A percentile compares a stretch with the other conserved stretches of the same genome.
These are phyloP conservation scores for Entophlyctis luteolus DNA, from an alignment of 192 early-diverging fungal genomes.

Conservation along the genomic window DNA sequence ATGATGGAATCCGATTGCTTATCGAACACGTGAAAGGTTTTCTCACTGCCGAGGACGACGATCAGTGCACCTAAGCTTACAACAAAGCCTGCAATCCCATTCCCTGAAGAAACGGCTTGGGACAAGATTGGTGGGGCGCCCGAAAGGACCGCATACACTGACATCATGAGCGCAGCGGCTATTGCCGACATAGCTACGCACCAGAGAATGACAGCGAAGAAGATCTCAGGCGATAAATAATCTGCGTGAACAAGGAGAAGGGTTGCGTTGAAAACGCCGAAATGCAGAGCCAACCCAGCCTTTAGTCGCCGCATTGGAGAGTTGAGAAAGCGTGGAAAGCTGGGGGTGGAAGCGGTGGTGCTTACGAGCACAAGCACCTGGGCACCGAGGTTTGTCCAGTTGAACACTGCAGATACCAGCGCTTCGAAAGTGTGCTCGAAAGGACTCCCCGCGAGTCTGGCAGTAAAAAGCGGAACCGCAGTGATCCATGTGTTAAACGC, in stretches of 20 bases:
- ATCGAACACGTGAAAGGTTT: neutral
- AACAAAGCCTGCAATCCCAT: neutral
- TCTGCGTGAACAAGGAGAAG: too few relatives aligned
- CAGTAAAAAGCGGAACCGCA: neutral
- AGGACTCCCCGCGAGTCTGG: neutral
- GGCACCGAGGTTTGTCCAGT: neutral
- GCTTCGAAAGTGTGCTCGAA: neutral
- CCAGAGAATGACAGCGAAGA: too few relatives aligned
- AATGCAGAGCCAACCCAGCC: too few relatives aligned
- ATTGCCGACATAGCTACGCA: neutral
- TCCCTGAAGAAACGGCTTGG: neutral
- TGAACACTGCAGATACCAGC: neutral
- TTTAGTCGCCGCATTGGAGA: too few relatives aligned
- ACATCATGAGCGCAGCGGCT: neutral
- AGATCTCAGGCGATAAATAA: too few relatives aligned
- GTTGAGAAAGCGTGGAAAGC: too few relatives aligned
- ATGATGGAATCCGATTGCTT: neutral
- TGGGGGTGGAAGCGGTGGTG: too few relatives aligned
- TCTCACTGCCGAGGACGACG: neutral
- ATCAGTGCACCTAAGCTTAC: neutral
- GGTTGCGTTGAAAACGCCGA: neutral
- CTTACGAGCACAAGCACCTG: neutral
- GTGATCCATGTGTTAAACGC: constrained; percentile 18
- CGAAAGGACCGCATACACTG: neutral
- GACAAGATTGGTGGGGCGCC: neutral